Evolutionary conservation across 2,329 filamentous ascomycete species (phyloP), one percentile per base, ranked within the genome.

Genomic region (Fusarium musae): DNA sequence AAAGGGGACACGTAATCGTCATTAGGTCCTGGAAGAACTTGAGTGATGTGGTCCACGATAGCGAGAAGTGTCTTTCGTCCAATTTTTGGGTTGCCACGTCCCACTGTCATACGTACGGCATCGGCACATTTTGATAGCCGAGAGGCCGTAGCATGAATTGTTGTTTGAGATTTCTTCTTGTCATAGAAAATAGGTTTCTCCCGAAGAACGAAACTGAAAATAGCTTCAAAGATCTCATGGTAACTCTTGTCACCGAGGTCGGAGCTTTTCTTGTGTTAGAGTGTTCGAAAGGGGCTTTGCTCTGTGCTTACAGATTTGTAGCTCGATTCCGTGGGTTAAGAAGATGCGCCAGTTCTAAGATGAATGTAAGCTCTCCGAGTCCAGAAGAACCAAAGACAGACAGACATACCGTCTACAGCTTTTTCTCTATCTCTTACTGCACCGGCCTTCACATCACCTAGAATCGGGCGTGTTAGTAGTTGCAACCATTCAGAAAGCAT

Each of bases 41-140:
- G 91, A 6, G 90, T 91, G 69, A 98, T 92, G 82, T 97, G 95
- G 72, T 94, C 91, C 72, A 97, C 86, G 21, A 98, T 84, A 10
- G 93, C 90, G 75, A 92, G 88, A n/a, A 96, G 86, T 1, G 95
- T 96, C 80, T 94, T 97, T 67, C 87, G 85, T 77, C 91, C 93
- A 71, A 98, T 82, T 68, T 88, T 91, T 26, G 86, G 83, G 37
- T 92, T 85, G 28, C 93, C 93, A 60, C 92, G 88, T 72, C 92
- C 90, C 53, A 97, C 87, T 30, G 92, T 89, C 32, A 91, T 85
- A 60, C 94, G 91, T 63, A 98, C 83, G 12, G 92, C 91, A 52
- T 90, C 89, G 36, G 93, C 93, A 77, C 91, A 93, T 76, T 89
- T 87, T 60, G 88, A 86, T 16, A 99, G 86, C 32, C 92, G 89